phyloP scores from a whole-genome alignment of 371 early-diverging fungal genomes.

The Rhizomucor pusillus region DNA sequence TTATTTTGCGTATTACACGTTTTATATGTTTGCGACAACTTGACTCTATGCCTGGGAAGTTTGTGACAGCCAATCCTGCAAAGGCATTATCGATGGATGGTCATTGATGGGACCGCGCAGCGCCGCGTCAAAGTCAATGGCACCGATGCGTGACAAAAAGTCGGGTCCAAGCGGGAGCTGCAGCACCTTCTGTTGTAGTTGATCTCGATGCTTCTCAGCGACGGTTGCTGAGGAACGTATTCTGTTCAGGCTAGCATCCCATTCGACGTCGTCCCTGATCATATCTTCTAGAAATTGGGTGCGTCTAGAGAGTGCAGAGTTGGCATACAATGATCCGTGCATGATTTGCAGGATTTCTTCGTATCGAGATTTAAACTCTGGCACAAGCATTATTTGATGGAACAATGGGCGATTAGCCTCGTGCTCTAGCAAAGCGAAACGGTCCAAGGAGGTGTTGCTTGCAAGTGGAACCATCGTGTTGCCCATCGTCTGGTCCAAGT shows the following conservation, averaged over 20 bases:
- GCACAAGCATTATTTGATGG: conserved; percentile 14
- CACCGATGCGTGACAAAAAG: conserved; percentile 22
- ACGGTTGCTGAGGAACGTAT: neutral
- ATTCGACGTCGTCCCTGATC: conserved; percentile 22
- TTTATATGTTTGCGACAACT: neutral
- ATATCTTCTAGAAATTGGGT: conserved; percentile 11
- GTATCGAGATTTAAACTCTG: conserved; percentile 14
- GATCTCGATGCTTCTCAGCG: conserved; percentile 9
- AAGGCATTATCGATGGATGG: conserved; percentile 27
- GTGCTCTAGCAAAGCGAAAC: conserved; percentile 15
- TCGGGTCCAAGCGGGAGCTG: conserved; percentile 31
- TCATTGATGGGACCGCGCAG: conserved; percentile 18
- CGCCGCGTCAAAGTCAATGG: conserved; percentile 23
- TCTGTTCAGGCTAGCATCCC: conserved; percentile 16
- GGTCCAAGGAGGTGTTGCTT: conserved; percentile 9
- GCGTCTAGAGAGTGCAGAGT: conserved; percentile 3
- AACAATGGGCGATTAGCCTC: conserved; percentile 19
- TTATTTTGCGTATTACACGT: too few species aligned
- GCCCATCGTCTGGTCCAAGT: conserved; percentile 38
- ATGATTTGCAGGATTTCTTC: conserved; percentile 14
- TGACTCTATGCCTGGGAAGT: conserved; percentile 6
- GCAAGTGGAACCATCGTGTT: conserved; percentile 19
- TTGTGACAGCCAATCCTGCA: conserved; percentile 21
- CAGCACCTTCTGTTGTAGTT: conserved; percentile 23
- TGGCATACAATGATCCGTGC: conserved; percentile 8